Conservation (phyloP, 2,329 filamentous ascomycete genomes). For the Aureobasidium sp. region DNA sequence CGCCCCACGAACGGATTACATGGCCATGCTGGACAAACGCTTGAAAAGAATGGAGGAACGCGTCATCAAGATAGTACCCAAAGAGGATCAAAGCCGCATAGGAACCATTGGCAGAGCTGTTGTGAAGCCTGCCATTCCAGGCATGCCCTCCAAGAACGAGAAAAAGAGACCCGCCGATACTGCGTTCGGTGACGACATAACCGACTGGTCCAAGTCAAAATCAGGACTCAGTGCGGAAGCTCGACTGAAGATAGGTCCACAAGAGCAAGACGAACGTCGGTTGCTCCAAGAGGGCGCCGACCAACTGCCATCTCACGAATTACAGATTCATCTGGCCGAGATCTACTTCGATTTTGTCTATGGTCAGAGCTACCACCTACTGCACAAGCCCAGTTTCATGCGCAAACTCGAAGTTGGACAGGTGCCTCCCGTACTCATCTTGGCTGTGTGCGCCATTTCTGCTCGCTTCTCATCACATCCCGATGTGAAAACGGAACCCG, state of each 20-base stretch:
- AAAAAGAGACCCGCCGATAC: constrained; percentile 84
- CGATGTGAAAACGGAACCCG: constrained; percentile 65
- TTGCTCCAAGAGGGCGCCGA: constrained; percentile 76
- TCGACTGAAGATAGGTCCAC: constrained; percentile 40
- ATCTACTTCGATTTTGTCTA: constrained; percentile 95
- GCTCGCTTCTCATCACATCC: constrained; percentile 90
- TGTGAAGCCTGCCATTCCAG: constrained; percentile 70
- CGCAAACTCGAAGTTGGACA: constrained; percentile 71
- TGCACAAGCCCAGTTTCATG: constrained; percentile 98
- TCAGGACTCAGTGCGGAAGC: not conserved
- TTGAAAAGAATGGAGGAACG: constrained; percentile 96
- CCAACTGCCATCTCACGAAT: constrained; percentile 72
- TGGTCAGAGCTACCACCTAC: constrained; percentile 85
- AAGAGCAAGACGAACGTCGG: constrained; percentile 58
- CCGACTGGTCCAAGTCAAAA: constrained; percentile 66
- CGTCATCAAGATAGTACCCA: constrained; percentile 91
- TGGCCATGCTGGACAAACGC: constrained; percentile 97
- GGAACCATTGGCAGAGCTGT: constrained; percentile 67
- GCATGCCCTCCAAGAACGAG: constrained; percentile 44
- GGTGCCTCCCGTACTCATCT: constrained; percentile 78
- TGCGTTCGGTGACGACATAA: constrained; percentile 75
- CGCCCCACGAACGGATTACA: constrained; percentile 91
- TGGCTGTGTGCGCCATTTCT: constrained; percentile 94
- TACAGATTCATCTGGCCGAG: constrained; percentile 89
- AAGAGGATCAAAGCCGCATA: constrained; percentile 66